Conservation (phyloP, 306 rosid species). For the Cicer chorassanicum region DNA sequence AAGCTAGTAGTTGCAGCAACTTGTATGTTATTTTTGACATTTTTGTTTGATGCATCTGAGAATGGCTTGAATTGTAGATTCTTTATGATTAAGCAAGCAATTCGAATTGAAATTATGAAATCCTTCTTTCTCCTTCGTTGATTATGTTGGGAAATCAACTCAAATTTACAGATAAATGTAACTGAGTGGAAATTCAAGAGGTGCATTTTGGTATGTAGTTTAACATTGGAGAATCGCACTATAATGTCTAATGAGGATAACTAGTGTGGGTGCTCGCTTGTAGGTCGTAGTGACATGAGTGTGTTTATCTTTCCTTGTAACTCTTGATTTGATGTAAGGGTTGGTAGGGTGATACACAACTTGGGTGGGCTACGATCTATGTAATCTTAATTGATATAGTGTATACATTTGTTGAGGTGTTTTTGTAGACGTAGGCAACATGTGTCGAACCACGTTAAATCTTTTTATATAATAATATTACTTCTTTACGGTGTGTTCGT, state of each 20-base stretch:
- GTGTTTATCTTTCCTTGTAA: background rate
- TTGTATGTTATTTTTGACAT: background rate
- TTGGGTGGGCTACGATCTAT: background rate
- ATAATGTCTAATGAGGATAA: background rate
- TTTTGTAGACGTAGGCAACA: background rate
- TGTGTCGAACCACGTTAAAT: background rate
- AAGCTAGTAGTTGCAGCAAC: constrained; percentile 9
- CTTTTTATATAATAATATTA: background rate
- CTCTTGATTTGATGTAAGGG: background rate
- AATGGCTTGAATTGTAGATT: constrained; percentile 27
- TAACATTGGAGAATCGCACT: too few species aligned
- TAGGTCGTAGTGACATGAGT: background rate
- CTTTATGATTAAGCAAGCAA: background rate
- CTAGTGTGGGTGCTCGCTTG: background rate
- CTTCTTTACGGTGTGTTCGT: background rate
- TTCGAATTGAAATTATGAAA: background rate
- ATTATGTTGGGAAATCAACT: background rate
- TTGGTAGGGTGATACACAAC: background rate
- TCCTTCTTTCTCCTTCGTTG: background rate
- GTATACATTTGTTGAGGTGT: background rate
- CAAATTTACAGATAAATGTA: background rate
- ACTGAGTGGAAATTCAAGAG: background rate
- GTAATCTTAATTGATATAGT: background rate
- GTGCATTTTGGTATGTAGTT: too few species aligned
- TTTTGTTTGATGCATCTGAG: constrained; percentile 32